Evolutionary conservation across 257 asterid species (phyloP).

Genomic region (Avicennia marina): DNA sequence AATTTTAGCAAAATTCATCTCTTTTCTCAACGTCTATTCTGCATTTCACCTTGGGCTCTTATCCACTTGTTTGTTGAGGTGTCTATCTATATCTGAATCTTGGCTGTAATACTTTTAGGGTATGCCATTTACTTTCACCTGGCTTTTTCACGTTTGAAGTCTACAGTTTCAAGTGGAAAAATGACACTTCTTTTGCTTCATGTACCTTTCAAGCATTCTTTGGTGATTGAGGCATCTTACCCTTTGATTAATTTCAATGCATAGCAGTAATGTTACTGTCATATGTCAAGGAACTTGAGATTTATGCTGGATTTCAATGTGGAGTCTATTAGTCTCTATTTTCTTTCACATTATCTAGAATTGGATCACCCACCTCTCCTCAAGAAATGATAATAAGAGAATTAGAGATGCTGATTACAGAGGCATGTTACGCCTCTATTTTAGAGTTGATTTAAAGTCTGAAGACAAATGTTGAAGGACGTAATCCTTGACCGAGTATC

Average conservation of each 20-base stretch:
- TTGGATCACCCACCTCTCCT: not conserved
- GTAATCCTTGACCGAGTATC: slow-evolving; percentile 1
- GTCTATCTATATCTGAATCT: slow-evolving; percentile 21
- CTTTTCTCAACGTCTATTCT: slow-evolving; percentile 30
- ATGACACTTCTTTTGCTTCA: slow-evolving; percentile 21
- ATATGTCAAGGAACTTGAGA: not conserved
- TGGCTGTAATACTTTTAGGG: slow-evolving; percentile 14
- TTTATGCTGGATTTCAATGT: not conserved
- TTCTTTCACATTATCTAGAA: slow-evolving; percentile 4
- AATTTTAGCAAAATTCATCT: slow-evolving; percentile 17
- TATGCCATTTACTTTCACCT: slow-evolving; percentile 30
- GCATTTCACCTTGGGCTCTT: slow-evolving; percentile 9
- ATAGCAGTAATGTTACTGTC: slow-evolving; percentile 11
- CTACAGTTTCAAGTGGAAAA: slow-evolving; percentile 26
- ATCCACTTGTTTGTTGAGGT: slow-evolving; percentile 21
- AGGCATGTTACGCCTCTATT: slow-evolving; percentile 5
- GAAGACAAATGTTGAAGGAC: slow-evolving; percentile 8
- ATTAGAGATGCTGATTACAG: not conserved
- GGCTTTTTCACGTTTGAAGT: slow-evolving; percentile 26
- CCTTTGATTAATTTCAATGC: slow-evolving; percentile 5
- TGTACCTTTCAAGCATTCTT: slow-evolving; percentile 25
- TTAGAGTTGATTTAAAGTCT: slow-evolving; percentile 5
- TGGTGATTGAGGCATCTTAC: slow-evolving; percentile 21
- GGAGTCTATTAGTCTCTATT: slow-evolving; percentile 1
- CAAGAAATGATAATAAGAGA: not conserved